Evolutionary conservation across 345 rosid species (phyloP).

Genomic region (Aegle marmelos): DNA sequence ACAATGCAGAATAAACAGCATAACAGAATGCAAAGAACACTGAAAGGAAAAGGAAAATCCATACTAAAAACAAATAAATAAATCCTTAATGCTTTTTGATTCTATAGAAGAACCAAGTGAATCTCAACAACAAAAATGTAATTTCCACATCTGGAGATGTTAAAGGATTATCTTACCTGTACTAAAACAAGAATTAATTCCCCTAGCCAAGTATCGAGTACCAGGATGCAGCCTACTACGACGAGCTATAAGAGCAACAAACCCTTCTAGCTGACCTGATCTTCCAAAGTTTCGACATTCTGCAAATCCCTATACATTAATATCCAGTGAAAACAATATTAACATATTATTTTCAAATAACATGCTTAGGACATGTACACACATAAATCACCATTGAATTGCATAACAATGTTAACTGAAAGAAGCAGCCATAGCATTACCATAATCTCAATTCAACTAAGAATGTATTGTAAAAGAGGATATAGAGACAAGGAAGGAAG

Average conservation of each 20-base stretch:
- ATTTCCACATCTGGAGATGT: slow-evolving; percentile 3
- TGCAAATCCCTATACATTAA: slow-evolving; percentile 95
- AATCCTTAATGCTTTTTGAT: not conserved
- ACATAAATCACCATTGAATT: slow-evolving; percentile 3
- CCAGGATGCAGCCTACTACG: slow-evolving; percentile 99
- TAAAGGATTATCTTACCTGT: slow-evolving; percentile 56
- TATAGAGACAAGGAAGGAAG: not conserved
- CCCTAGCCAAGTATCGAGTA: slow-evolving; percentile 97
- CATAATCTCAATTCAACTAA: slow-evolving; percentile 2
- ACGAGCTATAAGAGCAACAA: slow-evolving; percentile 89
- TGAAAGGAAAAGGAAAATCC: not conserved
- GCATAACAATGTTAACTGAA: not conserved
- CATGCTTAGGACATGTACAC: not conserved
- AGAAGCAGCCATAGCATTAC: not conserved
- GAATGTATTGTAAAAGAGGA: not conserved
- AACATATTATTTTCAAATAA: slow-evolving; percentile 23
- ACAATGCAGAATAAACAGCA: not conserved
- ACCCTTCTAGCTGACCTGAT: slow-evolving; percentile 85
- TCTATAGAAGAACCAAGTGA: not conserved
- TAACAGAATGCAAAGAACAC: not conserved
- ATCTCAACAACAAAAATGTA: not conserved
- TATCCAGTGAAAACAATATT: slow-evolving; percentile 50
- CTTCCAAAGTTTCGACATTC: slow-evolving; percentile 90
- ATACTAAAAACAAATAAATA: not conserved
- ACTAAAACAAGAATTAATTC: slow-evolving; percentile 94